These are phyloP conservation scores for Coelastrella sp. DNA, from an alignment of 139 green algal genomes.

Conservation along the genomic window DNA sequence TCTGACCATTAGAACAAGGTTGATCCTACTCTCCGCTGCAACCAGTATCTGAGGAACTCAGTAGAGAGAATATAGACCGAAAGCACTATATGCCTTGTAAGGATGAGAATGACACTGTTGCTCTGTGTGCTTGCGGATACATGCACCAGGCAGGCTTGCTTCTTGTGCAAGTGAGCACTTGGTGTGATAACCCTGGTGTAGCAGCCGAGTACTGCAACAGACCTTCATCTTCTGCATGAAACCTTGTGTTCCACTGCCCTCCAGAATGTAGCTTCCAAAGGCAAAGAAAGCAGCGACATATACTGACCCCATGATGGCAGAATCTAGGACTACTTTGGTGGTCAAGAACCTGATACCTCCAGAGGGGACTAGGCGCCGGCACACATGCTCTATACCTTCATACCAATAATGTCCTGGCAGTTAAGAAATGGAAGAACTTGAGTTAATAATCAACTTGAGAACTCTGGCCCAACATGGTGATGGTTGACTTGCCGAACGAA, in stretches of 20 bases:
- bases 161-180: background rate
- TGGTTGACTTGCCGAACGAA: too few relatives aligned
- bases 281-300: constrained; percentile 60
- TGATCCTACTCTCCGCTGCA: too few relatives aligned
- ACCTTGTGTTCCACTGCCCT: constrained; percentile 38
- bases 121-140: too few relatives aligned
- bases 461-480: too few relatives aligned
- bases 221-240: constrained; percentile 59
- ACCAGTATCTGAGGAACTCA: too few relatives aligned
- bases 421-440: background rate
- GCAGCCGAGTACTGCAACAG: background rate
- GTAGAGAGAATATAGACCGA: too few relatives aligned
- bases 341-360: constrained; percentile 4
- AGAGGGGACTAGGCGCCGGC: background rate
- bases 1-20: too few relatives aligned
- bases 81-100: too few relatives aligned
- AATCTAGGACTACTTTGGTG: constrained; percentile 51
- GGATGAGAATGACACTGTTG: too few relatives aligned
- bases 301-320: constrained; percentile 50
- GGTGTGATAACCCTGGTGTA: background rate
- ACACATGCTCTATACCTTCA: constrained; percentile 23
- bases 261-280: constrained; percentile 49
- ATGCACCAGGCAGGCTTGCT: background rate
- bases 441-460: too few relatives aligned
- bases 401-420: constrained; percentile 5